Base-by-base conservation (phyloP, 371 early-diverging fungal genomes). In the Mucor racemosus region DNA sequence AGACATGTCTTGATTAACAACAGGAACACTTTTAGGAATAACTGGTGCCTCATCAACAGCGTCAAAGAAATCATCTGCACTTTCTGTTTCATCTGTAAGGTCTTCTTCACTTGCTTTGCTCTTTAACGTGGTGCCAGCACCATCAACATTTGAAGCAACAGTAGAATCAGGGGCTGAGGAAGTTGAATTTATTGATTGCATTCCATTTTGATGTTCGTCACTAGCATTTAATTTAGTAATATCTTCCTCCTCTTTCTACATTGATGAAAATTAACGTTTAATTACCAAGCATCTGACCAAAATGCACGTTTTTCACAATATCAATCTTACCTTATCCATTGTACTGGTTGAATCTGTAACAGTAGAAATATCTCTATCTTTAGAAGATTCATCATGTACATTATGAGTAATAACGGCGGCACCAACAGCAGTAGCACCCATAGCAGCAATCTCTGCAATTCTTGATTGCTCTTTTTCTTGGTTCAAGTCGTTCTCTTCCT, bases 11-110 rank as follows among this genome's bases (percentile, higher is more conserved):
- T 38, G 1, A 9, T 7, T 31, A 4, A 11, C 35, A 17, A 40
- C 38, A 53, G 40, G 31, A 3, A 11, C 42, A 42, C 9, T 34
- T 38, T 39, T 61, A 14, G 55, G 39, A 7, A 54, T 44, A 14
- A 9, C 36, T 50, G 44, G 50, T n/a, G 19, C 9, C 8, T 40
- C 53, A 35, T 71, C 72, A 5, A 58, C 58, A 3, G 72, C 72
- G 42, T 72, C 72, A 58, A 58, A 72, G 34, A 72, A 72, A n/a
- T 72, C 62, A 13, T 72, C 70, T 1, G 21, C 44, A 7, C 48
- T 48, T 35, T 70, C 70, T 4, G 58, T 62, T 31, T n/a, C 65
- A 33, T 69, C 68, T 8, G 41, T 54, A 34, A 55, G 17, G 0
- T 39, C 53, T 19, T 61, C 67, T 10, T 61, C 57, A 26, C 53